Evolutionary conservation across 192 early-diverging fungal genomes (phyloP).

Genomic region (Coemansia sp.): DNA sequence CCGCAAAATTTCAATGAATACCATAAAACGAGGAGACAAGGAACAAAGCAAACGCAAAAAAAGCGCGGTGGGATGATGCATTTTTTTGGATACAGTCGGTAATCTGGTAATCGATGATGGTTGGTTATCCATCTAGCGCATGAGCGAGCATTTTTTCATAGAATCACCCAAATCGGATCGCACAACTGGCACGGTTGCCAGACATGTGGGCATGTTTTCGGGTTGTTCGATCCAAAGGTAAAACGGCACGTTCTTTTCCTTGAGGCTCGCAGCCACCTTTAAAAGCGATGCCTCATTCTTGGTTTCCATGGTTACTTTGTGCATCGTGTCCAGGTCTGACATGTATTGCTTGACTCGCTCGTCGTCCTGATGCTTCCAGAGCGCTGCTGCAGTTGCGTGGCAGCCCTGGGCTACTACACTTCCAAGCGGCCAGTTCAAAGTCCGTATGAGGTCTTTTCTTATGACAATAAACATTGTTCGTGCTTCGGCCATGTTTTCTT

Average conservation of each 20-base stretch:
- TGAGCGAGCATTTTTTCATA: constrained; percentile 50
- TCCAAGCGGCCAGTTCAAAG: constrained; percentile 64
- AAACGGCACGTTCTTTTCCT: constrained; percentile 60
- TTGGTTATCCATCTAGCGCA: constrained; percentile 14
- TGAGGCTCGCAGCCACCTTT: constrained; percentile 59
- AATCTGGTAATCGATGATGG: not conserved
- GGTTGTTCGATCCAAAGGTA: constrained; percentile 77
- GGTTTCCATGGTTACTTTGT: constrained; percentile 75
- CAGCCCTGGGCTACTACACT: constrained; percentile 77
- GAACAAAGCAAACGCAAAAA: not conserved
- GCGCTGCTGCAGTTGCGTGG: constrained; percentile 68
- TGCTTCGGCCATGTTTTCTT: constrained; percentile 56
- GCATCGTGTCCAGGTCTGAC: constrained; percentile 65
- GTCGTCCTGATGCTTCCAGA: constrained; percentile 65
- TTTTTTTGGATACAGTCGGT: not conserved
- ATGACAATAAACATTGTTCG: constrained; percentile 81
- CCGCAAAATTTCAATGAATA: not conserved
- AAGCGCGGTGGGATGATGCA: not conserved
- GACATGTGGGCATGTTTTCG: constrained; percentile 71
- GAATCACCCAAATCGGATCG: constrained; percentile 55
- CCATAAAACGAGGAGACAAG: not conserved
- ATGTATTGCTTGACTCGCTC: constrained; percentile 65
- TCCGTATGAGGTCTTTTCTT: constrained; percentile 70
- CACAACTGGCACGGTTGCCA: constrained; percentile 71
- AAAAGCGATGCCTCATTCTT: constrained; percentile 70